phyloP scores from a whole-genome alignment of 768 basidiomycete genomes.

The Boletus rubropictus region DNA sequence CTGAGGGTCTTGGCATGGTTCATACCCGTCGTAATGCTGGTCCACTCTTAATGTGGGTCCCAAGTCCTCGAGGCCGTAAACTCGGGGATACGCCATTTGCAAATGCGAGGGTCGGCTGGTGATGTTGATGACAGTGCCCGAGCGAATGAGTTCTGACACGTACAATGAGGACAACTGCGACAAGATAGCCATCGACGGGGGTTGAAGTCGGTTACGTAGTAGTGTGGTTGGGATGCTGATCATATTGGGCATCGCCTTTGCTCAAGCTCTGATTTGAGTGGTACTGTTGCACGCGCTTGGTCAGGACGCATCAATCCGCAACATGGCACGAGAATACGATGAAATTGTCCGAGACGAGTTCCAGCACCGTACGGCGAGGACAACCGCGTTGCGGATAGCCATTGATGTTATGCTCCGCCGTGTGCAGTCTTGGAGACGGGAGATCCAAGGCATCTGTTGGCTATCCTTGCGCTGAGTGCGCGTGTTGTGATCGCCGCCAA shows the following conservation, averaged over 20 bases:
- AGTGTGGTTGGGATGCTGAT: background rate
- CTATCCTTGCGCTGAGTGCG: background rate
- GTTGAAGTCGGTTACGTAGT: background rate
- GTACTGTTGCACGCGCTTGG: background rate
- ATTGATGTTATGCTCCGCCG: constrained; percentile 1
- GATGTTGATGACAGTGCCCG: background rate
- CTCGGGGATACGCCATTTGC: background rate
- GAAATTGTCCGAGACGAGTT: background rate
- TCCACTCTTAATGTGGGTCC: background rate
- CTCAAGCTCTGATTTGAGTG: background rate
- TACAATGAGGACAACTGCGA: background rate
- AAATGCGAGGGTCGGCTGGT: background rate
- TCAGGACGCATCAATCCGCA: background rate
- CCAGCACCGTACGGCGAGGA: background rate
- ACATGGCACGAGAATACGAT: background rate
- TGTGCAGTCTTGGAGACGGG: constrained; percentile 5
- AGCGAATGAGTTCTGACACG: background rate
- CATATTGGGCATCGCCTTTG: background rate
- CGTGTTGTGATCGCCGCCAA: constrained; percentile 21
- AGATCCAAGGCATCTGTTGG: constrained; percentile 3
- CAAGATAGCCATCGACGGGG: background rate
- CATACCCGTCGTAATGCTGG: background rate
- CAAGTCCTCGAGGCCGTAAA: background rate
- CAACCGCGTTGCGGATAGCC: background rate
- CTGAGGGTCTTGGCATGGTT: background rate